Conservation (phyloP, 2,329 filamentous ascomycete genomes). For the Penicillium rolfsii region DNA sequence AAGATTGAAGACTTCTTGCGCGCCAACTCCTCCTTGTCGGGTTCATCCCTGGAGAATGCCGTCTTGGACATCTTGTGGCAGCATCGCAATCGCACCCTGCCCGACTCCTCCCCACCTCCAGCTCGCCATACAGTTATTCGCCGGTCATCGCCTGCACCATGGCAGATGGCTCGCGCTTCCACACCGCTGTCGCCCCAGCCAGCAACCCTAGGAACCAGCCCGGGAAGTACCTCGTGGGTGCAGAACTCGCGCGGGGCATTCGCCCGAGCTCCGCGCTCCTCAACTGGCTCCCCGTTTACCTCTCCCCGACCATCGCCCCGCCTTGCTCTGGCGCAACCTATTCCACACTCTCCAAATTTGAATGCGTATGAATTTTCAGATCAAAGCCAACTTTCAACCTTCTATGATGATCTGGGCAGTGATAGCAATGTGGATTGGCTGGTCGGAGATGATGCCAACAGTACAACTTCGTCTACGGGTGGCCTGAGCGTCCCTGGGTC, state of each 20-base stretch:
- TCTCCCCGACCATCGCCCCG: constrained; percentile 92
- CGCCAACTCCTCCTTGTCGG: constrained; percentile 74
- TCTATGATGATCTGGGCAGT: constrained; percentile 86
- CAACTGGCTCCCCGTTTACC: constrained; percentile 83
- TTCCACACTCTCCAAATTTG: constrained; percentile 89
- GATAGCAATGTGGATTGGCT: constrained; percentile 94
- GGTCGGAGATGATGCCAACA: constrained; percentile 81
- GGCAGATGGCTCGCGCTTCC: constrained; percentile 74
- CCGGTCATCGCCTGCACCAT: constrained; percentile 87
- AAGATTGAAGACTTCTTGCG: constrained; percentile 83
- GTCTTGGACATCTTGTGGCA: constrained; percentile 87
- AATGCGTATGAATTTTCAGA: constrained; percentile 97
- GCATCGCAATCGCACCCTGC: constrained; percentile 46
- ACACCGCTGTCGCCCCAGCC: constrained; percentile 86
- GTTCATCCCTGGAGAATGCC: constrained; percentile 81
- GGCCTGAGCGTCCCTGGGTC: constrained; percentile 67
- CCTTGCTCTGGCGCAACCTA: constrained; percentile 86
- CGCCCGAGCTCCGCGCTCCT: constrained; percentile 73
- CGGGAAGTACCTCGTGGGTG: constrained; percentile 82
- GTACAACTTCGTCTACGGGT: constrained; percentile 77
- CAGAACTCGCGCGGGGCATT: constrained; percentile 72
- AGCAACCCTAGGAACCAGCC: constrained; percentile 68
- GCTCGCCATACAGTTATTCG: constrained; percentile 88
- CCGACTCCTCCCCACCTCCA: constrained; percentile 76
- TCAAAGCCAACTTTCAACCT: constrained; percentile 76